A percentile compares a stretch with the other conserved stretches of the same genome.
These are phyloP conservation scores for Lichtheimia ornata DNA, from an alignment of 371 early-diverging fungal species.

Conservation along the genomic window DNA sequence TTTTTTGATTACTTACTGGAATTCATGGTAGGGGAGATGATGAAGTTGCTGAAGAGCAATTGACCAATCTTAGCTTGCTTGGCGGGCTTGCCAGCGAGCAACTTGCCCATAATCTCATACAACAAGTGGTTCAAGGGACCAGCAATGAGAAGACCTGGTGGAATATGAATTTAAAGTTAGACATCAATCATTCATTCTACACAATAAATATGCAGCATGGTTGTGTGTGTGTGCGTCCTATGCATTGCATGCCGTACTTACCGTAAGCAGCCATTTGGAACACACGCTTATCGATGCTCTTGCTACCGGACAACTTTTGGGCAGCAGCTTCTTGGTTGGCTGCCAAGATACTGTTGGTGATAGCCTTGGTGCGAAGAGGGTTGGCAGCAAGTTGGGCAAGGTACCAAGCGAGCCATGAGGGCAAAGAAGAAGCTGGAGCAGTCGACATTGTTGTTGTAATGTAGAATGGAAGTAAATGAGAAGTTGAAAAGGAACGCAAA, in stretches of 20 bases:
- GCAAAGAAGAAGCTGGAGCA: constrained; percentile 15
- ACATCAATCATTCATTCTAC: no score
- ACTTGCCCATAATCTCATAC: constrained; percentile 64
- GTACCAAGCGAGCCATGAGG: constrained; percentile 60
- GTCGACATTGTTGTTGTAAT: constrained; percentile 11
- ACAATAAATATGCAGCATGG: not conserved
- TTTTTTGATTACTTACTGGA: constrained; percentile 51
- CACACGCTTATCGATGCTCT: constrained; percentile 64
- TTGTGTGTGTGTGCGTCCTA: not conserved
- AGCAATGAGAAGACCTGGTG: constrained; percentile 55
- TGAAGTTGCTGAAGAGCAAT: constrained; percentile 67
- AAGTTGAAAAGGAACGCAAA: not conserved
- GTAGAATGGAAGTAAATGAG: not conserved
- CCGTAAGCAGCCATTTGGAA: constrained; percentile 84
- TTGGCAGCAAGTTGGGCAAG: constrained; percentile 59
- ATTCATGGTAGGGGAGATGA: constrained; percentile 82
- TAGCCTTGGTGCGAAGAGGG: constrained; percentile 82
- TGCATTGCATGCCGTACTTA: constrained; percentile 18
- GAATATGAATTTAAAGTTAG: not conserved
- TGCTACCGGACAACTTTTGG: constrained; percentile 66
- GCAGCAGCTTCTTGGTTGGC: constrained; percentile 81
- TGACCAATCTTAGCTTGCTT: constrained; percentile 62
- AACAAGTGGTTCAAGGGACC: constrained; percentile 77
- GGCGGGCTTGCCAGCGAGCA: constrained; percentile 64
- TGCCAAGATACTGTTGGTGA: constrained; percentile 73